Evolutionary conservation across 768 basidiomycete genomes (phyloP).

Genomic region (Royoungia palumana): DNA sequence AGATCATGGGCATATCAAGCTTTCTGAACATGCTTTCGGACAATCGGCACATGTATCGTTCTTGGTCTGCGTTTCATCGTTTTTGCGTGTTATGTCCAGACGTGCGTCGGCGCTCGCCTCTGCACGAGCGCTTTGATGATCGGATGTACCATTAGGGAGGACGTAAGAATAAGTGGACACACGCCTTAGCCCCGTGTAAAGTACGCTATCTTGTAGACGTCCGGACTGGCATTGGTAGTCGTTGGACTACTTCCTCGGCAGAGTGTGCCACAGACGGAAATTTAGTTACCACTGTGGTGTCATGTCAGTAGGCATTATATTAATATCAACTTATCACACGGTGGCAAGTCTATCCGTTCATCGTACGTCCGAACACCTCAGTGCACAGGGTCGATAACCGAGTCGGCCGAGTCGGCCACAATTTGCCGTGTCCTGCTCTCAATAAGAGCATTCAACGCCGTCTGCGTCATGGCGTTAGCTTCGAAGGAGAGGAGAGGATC

Average conservation of each 20-base stretch:
- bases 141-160: constrained; percentile 1
- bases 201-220: constrained; percentile 2
- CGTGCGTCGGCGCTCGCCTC: constrained; percentile 7
- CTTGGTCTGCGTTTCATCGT: constrained; percentile 16
- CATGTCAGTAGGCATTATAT: constrained; percentile 29
- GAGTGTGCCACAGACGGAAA: constrained; percentile 11
- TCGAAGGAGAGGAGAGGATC: constrained; percentile 1
- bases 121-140: constrained; percentile 7
- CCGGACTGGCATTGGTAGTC: constrained; percentile 15
- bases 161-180: constrained; percentile 7
- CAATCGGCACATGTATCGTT: constrained; percentile 10
- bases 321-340: constrained; percentile 20
- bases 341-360: constrained; percentile 1
- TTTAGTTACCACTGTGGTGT: constrained; percentile 26
- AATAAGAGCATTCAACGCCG: constrained; percentile 36
- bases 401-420: constrained; percentile 9
- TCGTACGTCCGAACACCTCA: constrained; percentile 11
- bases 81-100: constrained; percentile 21
- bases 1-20: background rate
- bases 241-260: constrained; percentile 22
- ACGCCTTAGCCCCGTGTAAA: constrained; percentile 9
- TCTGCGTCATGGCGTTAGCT: constrained; percentile 23
- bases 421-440: constrained; percentile 34
- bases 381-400: constrained; percentile 9
- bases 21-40: constrained; percentile 9